These are phyloP conservation scores for Solanum chmielewskii DNA, from an alignment of 257 asterid genomes.

Conservation along the genomic window DNA sequence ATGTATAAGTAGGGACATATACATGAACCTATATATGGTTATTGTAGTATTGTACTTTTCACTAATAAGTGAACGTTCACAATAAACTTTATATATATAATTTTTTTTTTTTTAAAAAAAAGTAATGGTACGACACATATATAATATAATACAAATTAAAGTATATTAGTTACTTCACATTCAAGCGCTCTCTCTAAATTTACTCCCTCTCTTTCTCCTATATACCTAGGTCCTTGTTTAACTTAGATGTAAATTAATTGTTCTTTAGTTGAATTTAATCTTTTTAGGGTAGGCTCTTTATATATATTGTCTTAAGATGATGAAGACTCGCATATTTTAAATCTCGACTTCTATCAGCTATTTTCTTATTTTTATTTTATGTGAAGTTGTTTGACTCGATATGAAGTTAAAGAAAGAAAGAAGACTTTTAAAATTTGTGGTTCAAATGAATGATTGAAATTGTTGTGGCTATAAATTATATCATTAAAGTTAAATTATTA, in stretches of 20 bases:
- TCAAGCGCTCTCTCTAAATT: neutral
- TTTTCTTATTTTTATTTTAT: no score
- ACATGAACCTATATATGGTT: neutral
- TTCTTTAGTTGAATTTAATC: neutral
- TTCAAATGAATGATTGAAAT: no score
- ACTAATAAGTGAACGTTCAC: neutral
- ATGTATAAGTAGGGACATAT: neutral
- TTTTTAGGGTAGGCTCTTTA: neutral
- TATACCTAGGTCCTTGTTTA: neutral
- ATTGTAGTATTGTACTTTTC: neutral
- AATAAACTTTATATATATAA: neutral
- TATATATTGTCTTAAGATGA: neutral
- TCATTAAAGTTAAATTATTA: no score
- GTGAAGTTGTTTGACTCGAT: no score
- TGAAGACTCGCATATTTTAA: neutral
- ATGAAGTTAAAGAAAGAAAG: no score
- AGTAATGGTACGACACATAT: neutral
- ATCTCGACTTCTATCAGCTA: neutral
- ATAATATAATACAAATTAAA: neutral
- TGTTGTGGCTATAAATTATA: no score
- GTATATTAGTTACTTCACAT: neutral
- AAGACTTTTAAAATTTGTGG: no score
- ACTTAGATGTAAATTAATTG: neutral
- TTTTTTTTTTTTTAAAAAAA: no score
- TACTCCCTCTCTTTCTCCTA: neutral